phyloP scores from a whole-genome alignment of 2,329 filamentous ascomycete species.

The Diatrype stigma region DNA sequence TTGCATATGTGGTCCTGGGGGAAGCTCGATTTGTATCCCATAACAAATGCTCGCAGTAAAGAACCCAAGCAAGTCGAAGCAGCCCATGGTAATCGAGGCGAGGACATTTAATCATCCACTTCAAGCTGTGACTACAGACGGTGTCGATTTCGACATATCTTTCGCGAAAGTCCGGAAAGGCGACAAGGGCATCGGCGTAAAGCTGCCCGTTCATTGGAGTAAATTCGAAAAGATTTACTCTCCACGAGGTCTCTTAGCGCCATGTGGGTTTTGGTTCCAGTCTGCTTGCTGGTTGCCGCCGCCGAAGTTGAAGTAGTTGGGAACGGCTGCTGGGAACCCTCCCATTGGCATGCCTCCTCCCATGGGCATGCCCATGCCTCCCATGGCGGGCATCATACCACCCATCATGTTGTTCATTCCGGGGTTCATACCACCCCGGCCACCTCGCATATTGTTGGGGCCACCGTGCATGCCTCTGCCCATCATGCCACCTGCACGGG shows the following conservation, averaged over 20 bases:
- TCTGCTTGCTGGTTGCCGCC: conserved; percentile 27
- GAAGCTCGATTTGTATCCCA: too few species aligned
- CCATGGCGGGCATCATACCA: conserved; percentile 27
- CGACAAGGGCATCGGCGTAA: background rate
- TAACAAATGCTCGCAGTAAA: too few species aligned
- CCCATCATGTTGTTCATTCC: conserved; percentile 27
- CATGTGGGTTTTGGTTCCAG: conserved; percentile 30
- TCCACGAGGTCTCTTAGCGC: conserved; percentile 28
- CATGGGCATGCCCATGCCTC: conserved; percentile 28
- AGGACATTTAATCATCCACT: too few species aligned
- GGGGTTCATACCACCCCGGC: conserved; percentile 25
- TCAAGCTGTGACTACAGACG: too few species aligned
- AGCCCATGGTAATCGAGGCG: too few species aligned
- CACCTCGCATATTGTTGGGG: conserved; percentile 27
- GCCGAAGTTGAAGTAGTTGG: conserved; percentile 28
- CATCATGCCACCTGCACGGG: conserved; percentile 29
- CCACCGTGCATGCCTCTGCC: conserved; percentile 26
- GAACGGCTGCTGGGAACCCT: conserved; percentile 26
- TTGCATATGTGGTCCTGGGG: too few species aligned
- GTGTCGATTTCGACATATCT: too few species aligned
- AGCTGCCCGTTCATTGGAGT: background rate
- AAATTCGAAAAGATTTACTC: conserved; percentile 13
- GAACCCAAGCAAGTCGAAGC: too few species aligned
- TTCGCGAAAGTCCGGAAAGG: background rate
- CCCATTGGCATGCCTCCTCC: conserved; percentile 8